Evolutionary conservation across 345 rosid species (phyloP), one percentile per base, ranked within the genome.

Genomic region (Sonneratia caseolaris): DNA sequence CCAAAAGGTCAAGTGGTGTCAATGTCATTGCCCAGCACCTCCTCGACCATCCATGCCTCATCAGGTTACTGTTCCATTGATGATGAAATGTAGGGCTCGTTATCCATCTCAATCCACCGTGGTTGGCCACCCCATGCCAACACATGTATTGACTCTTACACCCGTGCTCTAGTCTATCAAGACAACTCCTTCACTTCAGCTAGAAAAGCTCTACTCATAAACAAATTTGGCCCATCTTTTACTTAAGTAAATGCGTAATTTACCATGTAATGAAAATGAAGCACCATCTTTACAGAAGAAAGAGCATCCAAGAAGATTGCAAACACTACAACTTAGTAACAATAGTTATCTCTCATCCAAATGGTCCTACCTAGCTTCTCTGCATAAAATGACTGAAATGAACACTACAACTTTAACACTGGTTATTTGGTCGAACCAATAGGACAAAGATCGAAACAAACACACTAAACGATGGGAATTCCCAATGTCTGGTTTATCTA

Each of bases 91-190:
- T 14, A 71, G 40, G 67, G 67, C 42, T 49, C 56, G 15, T 2
- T 27, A 22, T 59, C 55, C 67, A 59, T 59, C 73, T 53, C n/a
- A 18, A 42, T 48, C 73, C 57, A 27, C 67, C 53, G 59, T 37
- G 32, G 10, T 18, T 70, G 37, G 42, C 22, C 65, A 64, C 35
- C 43, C 45, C 35, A 42, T 16, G 32, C 15, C 22, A 66, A n/a
- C 68, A 16, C 68, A 66, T 66, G 68, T 27, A 11, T n/a, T 18
- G 68, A 53, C 59, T 66, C 37, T 37, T 7, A 37, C 21, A 18
- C 37, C 43, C 37, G 37, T 66, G 43, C 43, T 66, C n/a, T 42
- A 21, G 45, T 19, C 22, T 36, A 4, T 12, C 12, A 37, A 16
- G 45, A 37, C 0, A 35, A 10, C 68, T 64, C 37, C 68, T 18